phyloP scores from a whole-genome alignment of 2,329 filamentous ascomycete genomes.

The Knufia fluminis region DNA sequence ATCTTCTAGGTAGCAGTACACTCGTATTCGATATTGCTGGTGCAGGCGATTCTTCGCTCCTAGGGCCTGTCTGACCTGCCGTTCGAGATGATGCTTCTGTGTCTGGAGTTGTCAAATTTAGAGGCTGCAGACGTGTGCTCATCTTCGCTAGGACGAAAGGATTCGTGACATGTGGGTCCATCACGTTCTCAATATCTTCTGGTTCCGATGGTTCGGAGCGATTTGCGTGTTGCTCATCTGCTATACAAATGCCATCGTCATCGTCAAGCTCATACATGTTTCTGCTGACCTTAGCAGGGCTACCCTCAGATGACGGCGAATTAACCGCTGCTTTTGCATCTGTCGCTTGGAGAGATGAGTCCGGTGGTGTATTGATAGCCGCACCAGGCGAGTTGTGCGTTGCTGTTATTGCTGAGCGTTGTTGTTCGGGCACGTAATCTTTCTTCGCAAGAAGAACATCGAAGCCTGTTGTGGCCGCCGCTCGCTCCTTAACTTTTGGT shows the following conservation, averaged over 20 bases:
- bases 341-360: background rate
- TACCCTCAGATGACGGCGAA: background rate
- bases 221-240: background rate
- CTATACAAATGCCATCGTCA: slow-evolving; percentile 7
- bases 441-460: slow-evolving; percentile 23
- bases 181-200: slow-evolving; percentile 12
- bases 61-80: background rate
- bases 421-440: background rate
- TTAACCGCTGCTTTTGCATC: background rate
- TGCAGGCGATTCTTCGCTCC: background rate
- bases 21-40: background rate
- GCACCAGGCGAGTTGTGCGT: background rate
- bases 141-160: slow-evolving; percentile 31
- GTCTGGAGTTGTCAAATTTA: slow-evolving; percentile 11
- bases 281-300: background rate
- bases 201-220: background rate
- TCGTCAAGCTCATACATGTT: slow-evolving; percentile 5
- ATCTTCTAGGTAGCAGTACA: slow-evolving; percentile 5
- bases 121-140: slow-evolving; percentile 16
- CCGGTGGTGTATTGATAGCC: too few relatives aligned
- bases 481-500: slow-evolving; percentile 11
- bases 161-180: slow-evolving; percentile 23
- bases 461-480: background rate
- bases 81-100: background rate
- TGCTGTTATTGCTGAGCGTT: background rate